These are phyloP conservation scores for Leccinum subgranulosum DNA, from an alignment of 768 basidiomycete species.

Conservation along the genomic window DNA sequence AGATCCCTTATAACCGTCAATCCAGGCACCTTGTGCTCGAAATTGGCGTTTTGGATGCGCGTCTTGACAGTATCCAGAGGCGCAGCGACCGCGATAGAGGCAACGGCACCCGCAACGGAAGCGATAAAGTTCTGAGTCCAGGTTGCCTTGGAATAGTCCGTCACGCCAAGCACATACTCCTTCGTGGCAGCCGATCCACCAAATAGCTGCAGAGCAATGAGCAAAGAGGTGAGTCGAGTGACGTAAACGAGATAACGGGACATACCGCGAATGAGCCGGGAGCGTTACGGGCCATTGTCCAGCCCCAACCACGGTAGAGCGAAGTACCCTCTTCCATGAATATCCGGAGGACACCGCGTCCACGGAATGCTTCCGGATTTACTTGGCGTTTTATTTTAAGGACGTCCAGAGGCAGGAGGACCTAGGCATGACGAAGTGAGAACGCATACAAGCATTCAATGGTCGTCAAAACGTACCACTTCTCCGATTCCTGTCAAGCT, in stretches of 20 bases:
- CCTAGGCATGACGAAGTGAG: slow-evolving; percentile 36
- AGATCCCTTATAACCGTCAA: slow-evolving; percentile 81
- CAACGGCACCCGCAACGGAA: slow-evolving; percentile 89
- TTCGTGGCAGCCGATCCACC: slow-evolving; percentile 95
- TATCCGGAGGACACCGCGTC: slow-evolving; percentile 86
- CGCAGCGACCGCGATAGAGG: slow-evolving; percentile 94
- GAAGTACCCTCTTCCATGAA: slow-evolving; percentile 89
- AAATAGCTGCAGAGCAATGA: slow-evolving; percentile 67
- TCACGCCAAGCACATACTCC: slow-evolving; percentile 85
- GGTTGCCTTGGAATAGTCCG: slow-evolving; percentile 92
- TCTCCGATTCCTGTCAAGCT: slow-evolving; percentile 86
- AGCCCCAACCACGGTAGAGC: slow-evolving; percentile 97
- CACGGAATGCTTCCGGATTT: slow-evolving; percentile 97
- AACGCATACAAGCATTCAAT: not conserved
- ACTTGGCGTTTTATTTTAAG: slow-evolving; percentile 99
- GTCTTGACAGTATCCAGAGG: slow-evolving; percentile 97
- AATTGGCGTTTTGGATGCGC: slow-evolving; percentile 98
- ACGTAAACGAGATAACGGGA: slow-evolving; percentile 6
- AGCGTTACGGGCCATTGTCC: slow-evolving; percentile 98
- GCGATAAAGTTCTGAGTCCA: slow-evolving; percentile 98
- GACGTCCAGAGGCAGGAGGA: slow-evolving; percentile 93
- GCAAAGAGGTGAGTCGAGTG: not conserved
- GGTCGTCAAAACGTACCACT: slow-evolving; percentile 58
- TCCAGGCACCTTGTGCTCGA: slow-evolving; percentile 80
- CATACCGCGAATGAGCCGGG: slow-evolving; percentile 92